A percentile compares a stretch with the other conserved stretches of the same genome.
Conservation (phyloP, 257 asterid species). For the Phtheirospermum japonicum region DNA sequence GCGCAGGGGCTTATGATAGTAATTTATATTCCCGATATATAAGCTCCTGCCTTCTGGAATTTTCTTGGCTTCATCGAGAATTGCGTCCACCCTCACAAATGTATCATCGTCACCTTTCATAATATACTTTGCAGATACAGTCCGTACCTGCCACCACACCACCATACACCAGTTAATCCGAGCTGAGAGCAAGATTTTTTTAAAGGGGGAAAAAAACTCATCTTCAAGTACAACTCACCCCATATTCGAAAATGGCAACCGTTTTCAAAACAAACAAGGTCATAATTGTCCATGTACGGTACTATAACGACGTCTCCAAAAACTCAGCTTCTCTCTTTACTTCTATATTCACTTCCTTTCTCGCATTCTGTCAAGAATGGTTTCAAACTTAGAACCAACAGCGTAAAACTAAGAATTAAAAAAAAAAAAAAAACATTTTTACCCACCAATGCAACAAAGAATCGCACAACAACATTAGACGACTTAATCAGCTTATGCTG, state of each 20-base stretch:
- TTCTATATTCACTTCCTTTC: conserved; percentile 77
- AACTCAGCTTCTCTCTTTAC: conserved; percentile 85
- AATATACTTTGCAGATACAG: conserved; percentile 60
- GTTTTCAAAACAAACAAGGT: conserved; percentile 94
- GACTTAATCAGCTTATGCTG: conserved; percentile 69
- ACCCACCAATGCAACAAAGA: conserved; percentile 91
- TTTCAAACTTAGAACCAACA: conserved; percentile 29
- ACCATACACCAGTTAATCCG: not conserved
- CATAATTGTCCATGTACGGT: conserved; percentile 93
- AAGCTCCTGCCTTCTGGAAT: conserved; percentile 53
- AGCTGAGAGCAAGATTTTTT: not conserved
- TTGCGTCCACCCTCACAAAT: conserved; percentile 81
- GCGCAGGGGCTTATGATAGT: conserved; percentile 77
- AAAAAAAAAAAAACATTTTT: conserved; percentile 11
- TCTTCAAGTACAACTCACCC: conserved; percentile 50
- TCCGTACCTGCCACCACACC: conserved; percentile 51
- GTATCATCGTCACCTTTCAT: conserved; percentile 98
- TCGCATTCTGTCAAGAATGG: conserved; percentile 51
- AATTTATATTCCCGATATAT: conserved; percentile 84
- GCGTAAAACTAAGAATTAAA: not conserved
- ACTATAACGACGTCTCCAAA: conserved; percentile 88
- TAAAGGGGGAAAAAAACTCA: conserved; percentile 12
- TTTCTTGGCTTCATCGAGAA: conserved; percentile 63
- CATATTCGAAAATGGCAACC: conserved; percentile 87
- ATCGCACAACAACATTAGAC: conserved; percentile 77